phyloP scores from a whole-genome alignment of 1,284 basidiomycete genomes.

The Ganoderma lucidum region DNA sequence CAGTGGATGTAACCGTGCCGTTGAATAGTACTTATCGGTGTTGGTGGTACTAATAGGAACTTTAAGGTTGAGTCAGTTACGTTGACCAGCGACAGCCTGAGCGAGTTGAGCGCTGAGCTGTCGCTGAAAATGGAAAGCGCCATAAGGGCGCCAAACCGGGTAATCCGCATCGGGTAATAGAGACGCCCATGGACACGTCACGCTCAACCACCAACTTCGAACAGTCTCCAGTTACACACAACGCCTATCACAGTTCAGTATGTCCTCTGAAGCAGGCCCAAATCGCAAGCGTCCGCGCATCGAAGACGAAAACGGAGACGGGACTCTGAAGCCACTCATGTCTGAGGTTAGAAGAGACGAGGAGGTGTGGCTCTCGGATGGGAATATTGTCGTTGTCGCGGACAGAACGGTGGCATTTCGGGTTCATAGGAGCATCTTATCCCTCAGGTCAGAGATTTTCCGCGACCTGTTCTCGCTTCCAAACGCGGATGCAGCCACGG shows the following conservation, averaged over 20 bases:
- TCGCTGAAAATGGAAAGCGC: too few species aligned
- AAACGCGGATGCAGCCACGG: too few species aligned
- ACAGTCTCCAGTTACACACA: too few species aligned
- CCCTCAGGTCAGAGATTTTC: not conserved
- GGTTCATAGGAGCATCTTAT: not conserved
- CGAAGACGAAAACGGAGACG: not conserved
- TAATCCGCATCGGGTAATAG: not conserved
- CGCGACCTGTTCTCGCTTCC: not conserved
- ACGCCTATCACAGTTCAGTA: too few species aligned
- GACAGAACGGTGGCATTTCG: not conserved
- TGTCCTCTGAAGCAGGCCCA: not conserved
- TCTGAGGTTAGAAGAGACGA: constrained; percentile 12
- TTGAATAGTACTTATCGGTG: too few species aligned
- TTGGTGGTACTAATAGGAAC: too few species aligned
- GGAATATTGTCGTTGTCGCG: constrained; percentile 31
- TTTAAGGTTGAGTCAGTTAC: too few species aligned
- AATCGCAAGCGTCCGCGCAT: not conserved
- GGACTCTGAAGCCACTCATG: not conserved
- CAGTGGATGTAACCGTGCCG: too few species aligned
- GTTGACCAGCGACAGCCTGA: too few species aligned
- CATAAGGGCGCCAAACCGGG: not conserved
- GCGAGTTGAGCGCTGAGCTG: too few species aligned
- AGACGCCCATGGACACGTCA: not conserved
- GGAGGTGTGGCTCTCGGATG: constrained; percentile 24
- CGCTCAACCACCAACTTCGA: not conserved